These are phyloP conservation scores for Linum tenue DNA, from an alignment of 345 rosid genomes.

Conservation along the genomic window DNA sequence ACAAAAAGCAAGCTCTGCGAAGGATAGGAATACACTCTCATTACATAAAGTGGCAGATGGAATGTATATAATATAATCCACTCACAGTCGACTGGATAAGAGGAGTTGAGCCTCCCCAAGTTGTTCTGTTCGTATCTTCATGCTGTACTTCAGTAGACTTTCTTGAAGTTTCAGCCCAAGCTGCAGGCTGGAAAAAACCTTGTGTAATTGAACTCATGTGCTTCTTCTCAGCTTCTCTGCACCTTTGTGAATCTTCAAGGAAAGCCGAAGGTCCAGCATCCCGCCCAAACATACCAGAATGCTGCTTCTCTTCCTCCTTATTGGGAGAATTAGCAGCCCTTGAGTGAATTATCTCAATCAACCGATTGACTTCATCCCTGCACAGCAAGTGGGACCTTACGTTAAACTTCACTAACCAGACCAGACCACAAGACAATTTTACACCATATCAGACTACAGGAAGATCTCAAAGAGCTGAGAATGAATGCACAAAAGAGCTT, in stretches of 20 bases:
- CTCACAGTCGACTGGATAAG: conserved; percentile 47
- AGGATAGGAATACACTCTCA: neutral
- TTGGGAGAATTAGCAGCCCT: conserved; percentile 40
- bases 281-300: conserved; percentile 19
- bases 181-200: neutral
- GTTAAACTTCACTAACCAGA: neutral
- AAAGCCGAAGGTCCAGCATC: conserved; percentile 24
- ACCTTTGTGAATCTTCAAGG: conserved; percentile 28
- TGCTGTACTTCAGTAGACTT: neutral
- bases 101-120: conserved; percentile 34
- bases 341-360: conserved; percentile 55
- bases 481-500: neutral
- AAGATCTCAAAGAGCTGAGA: neutral
- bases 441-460: neutral
- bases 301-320: conserved; percentile 26
- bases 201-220: neutral
- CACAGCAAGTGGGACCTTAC: conserved; percentile 12
- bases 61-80: conserved; percentile 4
- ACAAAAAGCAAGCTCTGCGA: neutral
- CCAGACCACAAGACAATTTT: neutral
- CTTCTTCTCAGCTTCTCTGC: conserved; percentile 9
- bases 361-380: conserved; percentile 64
- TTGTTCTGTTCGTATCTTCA: conserved; percentile 17
- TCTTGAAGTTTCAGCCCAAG: neutral
- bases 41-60: neutral